phyloP scores from a whole-genome alignment of 2,329 filamentous ascomycete genomes.

The Xylaria sp. region DNA sequence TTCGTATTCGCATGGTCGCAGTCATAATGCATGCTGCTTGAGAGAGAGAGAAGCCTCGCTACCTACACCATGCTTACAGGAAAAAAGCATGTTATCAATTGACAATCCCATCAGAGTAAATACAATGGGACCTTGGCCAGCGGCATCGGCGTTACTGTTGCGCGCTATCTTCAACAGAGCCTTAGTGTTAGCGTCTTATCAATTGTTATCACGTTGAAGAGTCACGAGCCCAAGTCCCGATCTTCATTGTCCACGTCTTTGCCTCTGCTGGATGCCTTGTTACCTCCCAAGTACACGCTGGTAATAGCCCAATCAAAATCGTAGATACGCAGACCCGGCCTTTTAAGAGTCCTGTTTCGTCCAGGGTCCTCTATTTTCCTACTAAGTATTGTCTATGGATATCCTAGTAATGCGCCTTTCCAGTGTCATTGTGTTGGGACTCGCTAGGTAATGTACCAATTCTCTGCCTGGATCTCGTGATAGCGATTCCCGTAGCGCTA shows the following conservation, averaged over 20 bases:
- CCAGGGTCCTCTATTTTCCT: not conserved
- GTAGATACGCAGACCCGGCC: not conserved
- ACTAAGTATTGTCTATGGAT: no score
- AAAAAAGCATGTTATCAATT: slow-evolving; percentile 13
- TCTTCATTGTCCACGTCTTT: slow-evolving; percentile 45
- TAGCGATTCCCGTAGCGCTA: slow-evolving; percentile 20
- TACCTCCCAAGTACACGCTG: slow-evolving; percentile 5
- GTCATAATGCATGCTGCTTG: slow-evolving; percentile 23
- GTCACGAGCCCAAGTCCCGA: slow-evolving; percentile 43
- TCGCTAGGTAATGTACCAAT: slow-evolving; percentile 25
- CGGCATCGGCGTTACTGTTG: slow-evolving; percentile 41
- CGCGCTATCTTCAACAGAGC: not conserved
- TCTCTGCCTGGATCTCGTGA: slow-evolving; percentile 32
- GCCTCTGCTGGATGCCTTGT: slow-evolving; percentile 37
- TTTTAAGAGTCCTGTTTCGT: slow-evolving; percentile 13
- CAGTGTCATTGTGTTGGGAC: slow-evolving; percentile 26
- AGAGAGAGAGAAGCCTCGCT: slow-evolving; percentile 13
- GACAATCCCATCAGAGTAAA: no score
- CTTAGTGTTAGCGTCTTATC: slow-evolving; percentile 42
- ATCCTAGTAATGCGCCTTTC: slow-evolving; percentile 27
- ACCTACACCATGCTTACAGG: not conserved
- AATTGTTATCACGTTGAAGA: slow-evolving; percentile 45
- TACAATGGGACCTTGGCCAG: slow-evolving; percentile 27
- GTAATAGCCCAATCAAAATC: slow-evolving; percentile 13
- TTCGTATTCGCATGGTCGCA: slow-evolving; percentile 17